These are phyloP conservation scores for Sherardia arvensis DNA, from an alignment of 257 asterid genomes.

Conservation along the genomic window DNA sequence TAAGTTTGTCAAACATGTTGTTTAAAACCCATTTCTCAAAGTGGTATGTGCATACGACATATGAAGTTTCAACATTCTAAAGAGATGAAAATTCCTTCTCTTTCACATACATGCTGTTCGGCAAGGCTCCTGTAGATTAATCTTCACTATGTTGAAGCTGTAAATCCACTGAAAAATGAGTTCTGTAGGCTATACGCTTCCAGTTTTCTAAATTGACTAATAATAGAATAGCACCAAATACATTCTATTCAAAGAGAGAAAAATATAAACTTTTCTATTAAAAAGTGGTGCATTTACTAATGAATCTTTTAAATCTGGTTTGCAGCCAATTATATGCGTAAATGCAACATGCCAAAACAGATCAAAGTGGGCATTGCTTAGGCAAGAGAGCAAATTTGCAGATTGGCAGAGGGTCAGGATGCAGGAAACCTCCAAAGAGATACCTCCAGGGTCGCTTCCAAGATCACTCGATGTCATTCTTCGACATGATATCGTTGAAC, in stretches of 20 bases:
- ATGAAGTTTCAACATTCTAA: neutral
- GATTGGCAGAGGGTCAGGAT: constrained; percentile 99
- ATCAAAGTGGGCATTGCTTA: constrained; percentile 77
- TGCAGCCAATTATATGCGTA: constrained; percentile 90
- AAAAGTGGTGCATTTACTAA: neutral
- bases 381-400: constrained; percentile 97
- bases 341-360: constrained; percentile 85
- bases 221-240: neutral
- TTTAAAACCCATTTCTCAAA: neutral
- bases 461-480: constrained; percentile 94
- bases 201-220: neutral
- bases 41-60: neutral
- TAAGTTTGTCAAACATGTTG: neutral
- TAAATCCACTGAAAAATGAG: no score
- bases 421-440: constrained; percentile 96
- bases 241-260: neutral
- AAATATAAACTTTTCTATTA: neutral
- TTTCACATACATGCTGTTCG: neutral
- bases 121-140: neutral
- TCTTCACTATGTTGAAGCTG: neutral
- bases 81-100: neutral
- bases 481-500: constrained; percentile 91
- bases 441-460: constrained; percentile 97
- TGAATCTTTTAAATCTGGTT: constrained; percentile 1
- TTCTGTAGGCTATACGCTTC: neutral